phyloP scores from a whole-genome alignment of 192 early-diverging fungal species.

The Dissophora ornata region DNA sequence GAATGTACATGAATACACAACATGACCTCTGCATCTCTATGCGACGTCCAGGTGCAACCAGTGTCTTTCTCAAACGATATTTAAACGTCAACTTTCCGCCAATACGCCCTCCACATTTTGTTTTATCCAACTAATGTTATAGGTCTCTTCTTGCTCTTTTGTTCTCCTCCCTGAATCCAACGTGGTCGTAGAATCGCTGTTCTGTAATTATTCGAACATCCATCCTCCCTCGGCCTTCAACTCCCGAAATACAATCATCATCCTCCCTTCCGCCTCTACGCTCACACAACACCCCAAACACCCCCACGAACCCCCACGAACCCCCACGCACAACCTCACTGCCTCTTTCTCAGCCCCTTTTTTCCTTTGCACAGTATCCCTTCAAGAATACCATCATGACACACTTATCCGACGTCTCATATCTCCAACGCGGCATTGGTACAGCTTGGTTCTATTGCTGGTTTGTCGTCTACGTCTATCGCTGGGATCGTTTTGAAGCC shows the following conservation, averaged over 20 bases:
- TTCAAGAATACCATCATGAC: slow-evolving; percentile 25
- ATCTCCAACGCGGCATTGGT: slow-evolving; percentile 34
- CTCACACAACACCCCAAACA: too few species aligned
- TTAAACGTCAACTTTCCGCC: too few species aligned
- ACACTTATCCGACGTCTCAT: slow-evolving; percentile 40
- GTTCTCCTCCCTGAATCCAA: too few species aligned
- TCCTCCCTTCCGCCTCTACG: background rate
- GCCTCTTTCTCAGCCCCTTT: background rate
- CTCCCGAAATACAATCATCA: background rate
- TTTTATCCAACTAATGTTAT: too few species aligned
- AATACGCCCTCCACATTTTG: too few species aligned
- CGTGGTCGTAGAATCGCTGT: background rate
- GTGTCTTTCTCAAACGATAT: too few species aligned
- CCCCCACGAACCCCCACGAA: too few species aligned
- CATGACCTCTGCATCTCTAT: too few species aligned
- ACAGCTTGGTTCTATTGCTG: slow-evolving; percentile 35
- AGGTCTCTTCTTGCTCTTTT: too few species aligned
- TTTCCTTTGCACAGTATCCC: slow-evolving; percentile 12
- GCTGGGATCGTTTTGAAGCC: slow-evolving; percentile 46
- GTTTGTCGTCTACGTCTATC: slow-evolving; percentile 40
- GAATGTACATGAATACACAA: too few species aligned
- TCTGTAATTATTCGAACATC: slow-evolving; percentile 21
- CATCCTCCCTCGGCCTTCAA: background rate
- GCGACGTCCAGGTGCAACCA: too few species aligned
- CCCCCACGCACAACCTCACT: too few species aligned